A percentile compares a stretch with the other conserved stretches of the same genome.
Evolutionary conservation across 202 grass and related monocot species (phyloP).

Genomic region (Elaeis oleifera): DNA sequence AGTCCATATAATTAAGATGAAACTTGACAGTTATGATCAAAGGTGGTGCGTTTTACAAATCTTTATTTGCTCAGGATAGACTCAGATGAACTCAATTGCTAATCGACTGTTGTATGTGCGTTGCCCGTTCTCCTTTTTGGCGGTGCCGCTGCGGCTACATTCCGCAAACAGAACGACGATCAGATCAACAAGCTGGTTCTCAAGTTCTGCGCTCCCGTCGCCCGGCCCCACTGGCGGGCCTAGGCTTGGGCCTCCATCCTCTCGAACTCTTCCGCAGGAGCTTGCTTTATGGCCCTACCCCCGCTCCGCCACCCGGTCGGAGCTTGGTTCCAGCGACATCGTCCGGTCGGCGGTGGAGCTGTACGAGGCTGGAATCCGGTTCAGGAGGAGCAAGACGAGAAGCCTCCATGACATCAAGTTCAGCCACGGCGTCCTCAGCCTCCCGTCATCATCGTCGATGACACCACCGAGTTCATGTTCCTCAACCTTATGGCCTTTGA

Average conservation of each 20-base stretch:
- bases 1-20: too few relatives aligned
- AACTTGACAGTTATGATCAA: too few relatives aligned
- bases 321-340: constrained; percentile 34
- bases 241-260: constrained; percentile 36
- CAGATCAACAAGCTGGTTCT: constrained; percentile 62
- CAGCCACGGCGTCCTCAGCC: constrained; percentile 42
- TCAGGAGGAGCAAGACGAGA: constrained; percentile 31
- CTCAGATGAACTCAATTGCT: too few relatives aligned
- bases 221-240: neutral
- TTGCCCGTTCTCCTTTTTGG: too few relatives aligned
- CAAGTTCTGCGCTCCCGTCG: constrained; percentile 25
- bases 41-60: too few relatives aligned
- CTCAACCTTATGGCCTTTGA: constrained; percentile 87
- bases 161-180: constrained; percentile 28
- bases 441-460: constrained; percentile 58
- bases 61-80: too few relatives aligned
- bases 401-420: constrained; percentile 62
- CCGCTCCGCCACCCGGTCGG: neutral
- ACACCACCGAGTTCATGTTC: constrained; percentile 71
- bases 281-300: constrained; percentile 29
- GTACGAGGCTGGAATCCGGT: constrained; percentile 76
- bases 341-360: constrained; percentile 78
- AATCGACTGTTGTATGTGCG: too few relatives aligned
- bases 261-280: constrained; percentile 60
- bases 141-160: too few relatives aligned